These are phyloP conservation scores for Brassica napus DNA, from an alignment of 345 rosid species.

Conservation along the genomic window DNA sequence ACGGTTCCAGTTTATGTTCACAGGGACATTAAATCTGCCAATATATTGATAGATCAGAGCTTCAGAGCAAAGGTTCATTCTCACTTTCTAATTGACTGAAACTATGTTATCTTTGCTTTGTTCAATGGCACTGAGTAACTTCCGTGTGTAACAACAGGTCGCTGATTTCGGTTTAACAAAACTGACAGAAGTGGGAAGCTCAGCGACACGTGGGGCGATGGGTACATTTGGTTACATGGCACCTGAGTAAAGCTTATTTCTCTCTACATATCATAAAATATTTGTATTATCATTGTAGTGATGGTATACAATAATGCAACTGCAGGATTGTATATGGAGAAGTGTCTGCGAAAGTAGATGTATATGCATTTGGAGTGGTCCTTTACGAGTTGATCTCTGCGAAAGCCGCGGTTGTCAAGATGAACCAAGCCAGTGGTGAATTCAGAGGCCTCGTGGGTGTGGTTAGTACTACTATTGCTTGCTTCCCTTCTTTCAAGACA, in stretches of 20 bases:
- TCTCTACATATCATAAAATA: neutral
- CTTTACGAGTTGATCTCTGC: conserved; percentile 94
- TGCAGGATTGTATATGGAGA: conserved; percentile 89
- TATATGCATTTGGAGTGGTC: conserved; percentile 94
- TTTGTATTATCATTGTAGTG: neutral
- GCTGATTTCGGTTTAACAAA: conserved; percentile 97
- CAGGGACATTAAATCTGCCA: conserved; percentile 93
- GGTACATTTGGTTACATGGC: conserved; percentile 99
- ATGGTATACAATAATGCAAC: neutral
- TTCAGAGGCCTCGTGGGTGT: conserved; percentile 84
- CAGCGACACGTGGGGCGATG: conserved; percentile 75
- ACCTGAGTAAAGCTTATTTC: conserved; percentile 71
- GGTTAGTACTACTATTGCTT: conserved; percentile 49
- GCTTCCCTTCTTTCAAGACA: conserved; percentile 1
- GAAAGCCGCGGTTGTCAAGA: conserved; percentile 81
- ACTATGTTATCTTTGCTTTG: neutral
- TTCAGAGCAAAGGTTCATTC: conserved; percentile 74
- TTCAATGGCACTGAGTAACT: neutral
- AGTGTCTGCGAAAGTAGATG: conserved; percentile 90
- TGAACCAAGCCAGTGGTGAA: conserved; percentile 49
- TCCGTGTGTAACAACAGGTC: conserved; percentile 53
- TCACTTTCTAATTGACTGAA: neutral
- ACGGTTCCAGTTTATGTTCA: conserved; percentile 98
- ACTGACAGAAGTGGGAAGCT: conserved; percentile 79
- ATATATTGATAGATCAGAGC: conserved; percentile 86